Percentiles rank a stretch among this genome's conserved stretches.
phyloP scores from a whole-genome alignment of 2,329 filamentous ascomycete species.

The Lojkania enalia region DNA sequence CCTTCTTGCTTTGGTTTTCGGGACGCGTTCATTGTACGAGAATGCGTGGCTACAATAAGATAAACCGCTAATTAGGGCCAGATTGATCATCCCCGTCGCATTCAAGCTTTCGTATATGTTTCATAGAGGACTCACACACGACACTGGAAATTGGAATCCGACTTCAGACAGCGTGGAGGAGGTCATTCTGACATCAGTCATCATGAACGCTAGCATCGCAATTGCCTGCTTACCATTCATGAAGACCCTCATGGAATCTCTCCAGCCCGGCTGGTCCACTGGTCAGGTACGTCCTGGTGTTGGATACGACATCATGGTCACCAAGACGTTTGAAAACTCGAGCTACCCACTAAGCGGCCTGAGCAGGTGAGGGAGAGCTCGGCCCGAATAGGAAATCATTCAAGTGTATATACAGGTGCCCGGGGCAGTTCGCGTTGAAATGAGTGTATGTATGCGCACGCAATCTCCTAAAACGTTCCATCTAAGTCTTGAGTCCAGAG shows the following conservation, averaged over 20 bases:
- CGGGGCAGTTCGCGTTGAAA: no score
- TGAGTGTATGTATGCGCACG: no score
- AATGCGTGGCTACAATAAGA: background rate
- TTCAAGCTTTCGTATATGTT: constrained; percentile 10
- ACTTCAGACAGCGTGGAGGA: constrained; percentile 1
- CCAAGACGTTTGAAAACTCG: constrained; percentile 3
- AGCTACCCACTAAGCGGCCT: no score
- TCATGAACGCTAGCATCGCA: constrained; percentile 11
- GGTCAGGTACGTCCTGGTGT: constrained; percentile 10
- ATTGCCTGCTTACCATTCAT: constrained; percentile 15
- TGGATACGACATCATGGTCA: constrained; percentile 11
- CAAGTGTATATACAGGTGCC: no score
- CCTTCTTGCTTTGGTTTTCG: constrained; percentile 9
- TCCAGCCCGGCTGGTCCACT: constrained; percentile 16
- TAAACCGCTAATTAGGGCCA: constrained; percentile 2
- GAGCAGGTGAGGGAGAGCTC: no score
- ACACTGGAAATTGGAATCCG: constrained; percentile 1
- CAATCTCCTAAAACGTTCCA: no score
- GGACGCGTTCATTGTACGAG: constrained; percentile 7
- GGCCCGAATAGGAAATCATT: no score
- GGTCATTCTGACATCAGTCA: constrained; percentile 8
- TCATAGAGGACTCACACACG: background rate
- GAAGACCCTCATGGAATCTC: constrained; percentile 13
- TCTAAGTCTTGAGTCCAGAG: no score
- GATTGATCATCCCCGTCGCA: constrained; percentile 4